A percentile compares a stretch with the other conserved stretches of the same genome.
Conservation (phyloP, 148 eudicot genomes). For the Rhododendron simsii region DNA sequence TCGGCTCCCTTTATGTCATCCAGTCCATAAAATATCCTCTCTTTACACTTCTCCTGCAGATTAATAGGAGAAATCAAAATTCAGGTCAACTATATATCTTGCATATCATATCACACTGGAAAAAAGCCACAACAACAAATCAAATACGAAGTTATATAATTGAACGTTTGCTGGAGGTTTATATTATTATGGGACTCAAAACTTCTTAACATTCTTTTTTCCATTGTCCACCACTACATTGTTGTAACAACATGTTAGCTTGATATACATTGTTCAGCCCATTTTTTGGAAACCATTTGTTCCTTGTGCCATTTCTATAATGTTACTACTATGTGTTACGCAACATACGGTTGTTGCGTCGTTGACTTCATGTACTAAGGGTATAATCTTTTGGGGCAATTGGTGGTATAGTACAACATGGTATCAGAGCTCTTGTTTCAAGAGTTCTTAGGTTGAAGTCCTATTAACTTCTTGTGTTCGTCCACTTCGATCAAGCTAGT, state of each 20-base stretch:
- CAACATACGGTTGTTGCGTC: not conserved
- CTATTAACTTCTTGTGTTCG: not conserved
- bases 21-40: constrained; percentile 43
- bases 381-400: not conserved
- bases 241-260: not conserved
- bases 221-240: not conserved
- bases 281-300: not conserved
- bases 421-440: not conserved
- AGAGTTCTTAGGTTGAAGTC: not conserved
- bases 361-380: not conserved
- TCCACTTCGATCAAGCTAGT: not conserved
- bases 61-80: not conserved
- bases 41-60: constrained; percentile 34
- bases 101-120: not conserved
- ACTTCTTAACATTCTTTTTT: not conserved
- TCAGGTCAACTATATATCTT: not conserved
- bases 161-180: not conserved
- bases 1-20: constrained; percentile 39
- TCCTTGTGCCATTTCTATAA: not conserved
- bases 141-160: not conserved
- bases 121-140: not conserved
- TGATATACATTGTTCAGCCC: not conserved
- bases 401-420: not conserved
- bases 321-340: not conserved
- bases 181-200: not conserved